Evolutionary conservation across 495 filamentous ascomycete genomes (phyloP), one percentile per base, ranked within the genome.

Genomic region (Penicillium bovifimosum): DNA sequence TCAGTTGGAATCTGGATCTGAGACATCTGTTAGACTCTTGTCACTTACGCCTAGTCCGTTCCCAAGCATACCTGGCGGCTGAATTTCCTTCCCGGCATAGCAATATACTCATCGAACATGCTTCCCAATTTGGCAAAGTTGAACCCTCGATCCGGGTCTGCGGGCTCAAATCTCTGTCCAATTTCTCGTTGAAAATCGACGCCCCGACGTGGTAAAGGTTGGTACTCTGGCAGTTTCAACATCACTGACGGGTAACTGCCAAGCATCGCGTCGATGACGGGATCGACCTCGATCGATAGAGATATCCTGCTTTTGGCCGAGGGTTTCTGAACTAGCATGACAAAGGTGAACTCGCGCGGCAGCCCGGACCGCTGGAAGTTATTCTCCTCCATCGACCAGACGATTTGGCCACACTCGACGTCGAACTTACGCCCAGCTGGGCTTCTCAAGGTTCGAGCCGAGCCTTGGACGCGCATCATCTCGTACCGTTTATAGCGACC

Each of bases 381-480:
- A 45, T 80, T 80, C 41, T 80, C 78, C 36, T 77, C 72, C 1
- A 80, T 62, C 0, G 76, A 76, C 78, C 76, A 80, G 10, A 79
- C 69, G 6, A 78, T 61, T 53, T 74, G 69, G 2, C 68, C 74
- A 26, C 75, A 69, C 28, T 76, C 72, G 6, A 70, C 62, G 46
- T 76, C 72, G 44, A 64, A 73, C 6, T 61, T 48, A 11, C 35
- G 61, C 2, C 69, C 71, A 9, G 54, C 51, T 4, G 66, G 56
- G 41, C 67, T 73, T 27, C 65, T 66, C 34, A 67, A 38, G 2
- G 72, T 73, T 6, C 77, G 71, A 6, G 69, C 62, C 5, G 76
- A 79, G 11, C 76, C 77, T 57, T 79, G 76, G 18, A 80, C 78
- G 31, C 71, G 70, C 76, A 80, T 76, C 75, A 79, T 79, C 52